These are phyloP conservation scores for Tephrocybe rancida DNA, from an alignment of 768 basidiomycete genomes.

Conservation along the genomic window DNA sequence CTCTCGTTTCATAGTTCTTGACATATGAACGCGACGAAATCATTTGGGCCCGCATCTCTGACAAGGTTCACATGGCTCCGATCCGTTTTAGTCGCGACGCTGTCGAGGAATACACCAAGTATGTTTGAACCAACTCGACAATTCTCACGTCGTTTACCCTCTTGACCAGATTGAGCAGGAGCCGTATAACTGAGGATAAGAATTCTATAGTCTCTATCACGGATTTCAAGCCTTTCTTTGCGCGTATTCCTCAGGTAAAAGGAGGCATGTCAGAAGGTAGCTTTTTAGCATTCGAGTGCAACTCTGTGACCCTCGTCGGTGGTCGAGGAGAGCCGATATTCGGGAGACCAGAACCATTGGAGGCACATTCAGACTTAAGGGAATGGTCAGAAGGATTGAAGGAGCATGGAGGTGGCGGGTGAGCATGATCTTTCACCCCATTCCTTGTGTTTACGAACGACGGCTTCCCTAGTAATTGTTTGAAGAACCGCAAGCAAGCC, in stretches of 20 bases:
- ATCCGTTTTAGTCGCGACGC: conserved; percentile 59
- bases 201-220: conserved; percentile 51
- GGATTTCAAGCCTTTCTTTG: conserved; percentile 51
- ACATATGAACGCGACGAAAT: conserved; percentile 48
- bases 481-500: conserved; percentile 47
- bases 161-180: conserved; percentile 20
- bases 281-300: conserved; percentile 58
- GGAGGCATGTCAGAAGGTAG: conserved; percentile 39
- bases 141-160: not conserved
- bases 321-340: conserved; percentile 46
- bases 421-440: conserved; percentile 24
- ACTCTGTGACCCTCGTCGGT: conserved; percentile 43
- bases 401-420: conserved; percentile 64
- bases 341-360: conserved; percentile 52
- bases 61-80: conserved; percentile 52
- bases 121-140: conserved; percentile 12
- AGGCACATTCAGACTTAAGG: conserved; percentile 39
- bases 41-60: conserved; percentile 68
- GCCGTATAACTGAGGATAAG: conserved; percentile 45
- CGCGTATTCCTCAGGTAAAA: conserved; percentile 49
- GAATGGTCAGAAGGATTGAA: conserved; percentile 61
- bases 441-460: not conserved
- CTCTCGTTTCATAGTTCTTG: conserved; percentile 47
- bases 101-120: conserved; percentile 43
- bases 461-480: conserved; percentile 35